These are phyloP conservation scores for Juglanconis sp. DNA, from an alignment of 2,329 filamentous ascomycete species.

Conservation along the genomic window DNA sequence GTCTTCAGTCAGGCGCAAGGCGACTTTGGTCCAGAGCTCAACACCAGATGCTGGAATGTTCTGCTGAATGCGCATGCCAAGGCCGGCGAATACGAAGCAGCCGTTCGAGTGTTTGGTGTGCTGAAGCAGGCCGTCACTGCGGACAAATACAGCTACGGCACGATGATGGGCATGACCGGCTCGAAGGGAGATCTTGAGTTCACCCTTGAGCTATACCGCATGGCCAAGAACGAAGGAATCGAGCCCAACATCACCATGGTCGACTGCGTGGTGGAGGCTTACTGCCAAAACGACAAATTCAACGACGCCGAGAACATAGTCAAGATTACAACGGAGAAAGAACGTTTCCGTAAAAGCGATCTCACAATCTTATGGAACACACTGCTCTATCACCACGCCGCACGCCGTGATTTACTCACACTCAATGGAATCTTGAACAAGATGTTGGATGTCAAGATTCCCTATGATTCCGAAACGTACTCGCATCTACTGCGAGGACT, in stretches of 20 bases:
- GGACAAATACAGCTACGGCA: slow-evolving; percentile 64
- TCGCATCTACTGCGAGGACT: slow-evolving; percentile 47
- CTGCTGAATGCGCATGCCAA: slow-evolving; percentile 69
- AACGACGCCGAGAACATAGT: slow-evolving; percentile 58
- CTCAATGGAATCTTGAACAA: slow-evolving; percentile 45
- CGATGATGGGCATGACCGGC: slow-evolving; percentile 70
- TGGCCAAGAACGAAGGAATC: slow-evolving; percentile 54
- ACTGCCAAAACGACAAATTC: slow-evolving; percentile 55
- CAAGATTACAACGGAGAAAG: slow-evolving; percentile 49
- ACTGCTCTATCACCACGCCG: slow-evolving; percentile 67
- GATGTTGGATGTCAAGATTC: slow-evolving; percentile 46
- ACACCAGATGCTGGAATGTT: slow-evolving; percentile 68
- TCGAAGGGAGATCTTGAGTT: slow-evolving; percentile 69
- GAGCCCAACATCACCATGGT: slow-evolving; percentile 55
- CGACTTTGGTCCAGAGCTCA: slow-evolving; percentile 55
- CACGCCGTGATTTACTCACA: slow-evolving; percentile 51
- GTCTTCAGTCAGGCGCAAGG: slow-evolving; percentile 61
- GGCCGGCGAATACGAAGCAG: slow-evolving; percentile 63
- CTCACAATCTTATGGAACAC: slow-evolving; percentile 74
- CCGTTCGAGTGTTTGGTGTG: slow-evolving; percentile 60
- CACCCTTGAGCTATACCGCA: slow-evolving; percentile 61
- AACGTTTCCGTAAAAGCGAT: slow-evolving; percentile 40
- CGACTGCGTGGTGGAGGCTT: slow-evolving; percentile 64
- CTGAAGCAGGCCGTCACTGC: slow-evolving; percentile 52
- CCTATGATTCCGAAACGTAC: slow-evolving; percentile 50